phyloP scores from a whole-genome alignment of 140 eudicot genomes.

The Flaveria floridana region DNA sequence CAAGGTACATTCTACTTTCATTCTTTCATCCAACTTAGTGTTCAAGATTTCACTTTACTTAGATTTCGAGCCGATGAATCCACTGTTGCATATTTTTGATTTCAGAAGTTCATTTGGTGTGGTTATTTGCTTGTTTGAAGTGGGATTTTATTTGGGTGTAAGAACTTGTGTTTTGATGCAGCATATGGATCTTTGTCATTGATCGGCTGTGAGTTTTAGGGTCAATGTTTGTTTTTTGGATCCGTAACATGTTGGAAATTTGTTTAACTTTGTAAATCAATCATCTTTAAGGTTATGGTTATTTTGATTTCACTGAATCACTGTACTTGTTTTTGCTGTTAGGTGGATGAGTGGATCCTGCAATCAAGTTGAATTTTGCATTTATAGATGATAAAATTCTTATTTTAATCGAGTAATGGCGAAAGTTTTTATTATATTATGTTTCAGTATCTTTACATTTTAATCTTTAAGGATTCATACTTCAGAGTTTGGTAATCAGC shows the following conservation, averaged over 20 bases:
- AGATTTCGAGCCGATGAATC: neutral
- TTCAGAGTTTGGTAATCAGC: conserved; percentile 20
- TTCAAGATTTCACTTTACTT: neutral
- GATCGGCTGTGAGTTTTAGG: conserved; percentile 12
- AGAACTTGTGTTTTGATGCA: neutral
- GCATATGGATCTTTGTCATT: conserved; percentile 34
- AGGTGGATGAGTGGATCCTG: neutral
- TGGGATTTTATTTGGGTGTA: neutral
- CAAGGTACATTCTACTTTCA: conserved; percentile 32
- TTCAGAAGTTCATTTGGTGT: conserved; percentile 23
- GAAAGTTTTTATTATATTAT: neutral
- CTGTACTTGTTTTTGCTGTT: conserved; percentile 19
- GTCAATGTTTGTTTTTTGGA: conserved; percentile 32
- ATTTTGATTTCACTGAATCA: conserved; percentile 20
- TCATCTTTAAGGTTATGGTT: neutral
- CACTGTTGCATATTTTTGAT: neutral
- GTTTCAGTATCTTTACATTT: neutral
- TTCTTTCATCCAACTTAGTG: neutral
- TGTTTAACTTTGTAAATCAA: neutral
- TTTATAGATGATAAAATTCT: neutral
- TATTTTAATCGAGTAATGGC: neutral
- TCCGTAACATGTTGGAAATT: conserved; percentile 24
- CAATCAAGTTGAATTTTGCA: conserved; percentile 29
- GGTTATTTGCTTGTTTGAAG: conserved; percentile 3
- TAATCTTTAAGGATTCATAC: conserved; percentile 3